phyloP scores from a whole-genome alignment of 495 filamentous ascomycete species.

The Penicillium bialowiezense region DNA sequence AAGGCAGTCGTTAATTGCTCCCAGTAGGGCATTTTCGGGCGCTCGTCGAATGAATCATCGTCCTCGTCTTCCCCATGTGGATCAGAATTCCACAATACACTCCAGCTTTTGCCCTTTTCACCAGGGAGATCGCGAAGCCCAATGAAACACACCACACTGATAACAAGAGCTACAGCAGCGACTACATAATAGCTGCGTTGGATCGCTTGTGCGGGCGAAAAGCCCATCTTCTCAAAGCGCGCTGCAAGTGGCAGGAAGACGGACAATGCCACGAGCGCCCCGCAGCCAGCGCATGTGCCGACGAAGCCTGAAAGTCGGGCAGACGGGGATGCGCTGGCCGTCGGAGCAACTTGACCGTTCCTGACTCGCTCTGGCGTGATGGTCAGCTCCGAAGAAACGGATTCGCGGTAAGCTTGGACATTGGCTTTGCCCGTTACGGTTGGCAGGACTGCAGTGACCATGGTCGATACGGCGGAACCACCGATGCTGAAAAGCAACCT shows the following conservation, averaged over 20 bases:
- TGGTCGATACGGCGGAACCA: conserved; percentile 88
- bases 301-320: conserved; percentile 81
- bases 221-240: conserved; percentile 63
- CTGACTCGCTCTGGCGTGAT: conserved; percentile 56
- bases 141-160: conserved; percentile 72
- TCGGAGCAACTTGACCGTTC: conserved; percentile 14
- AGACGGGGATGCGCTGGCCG: conserved; percentile 35
- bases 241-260: conserved; percentile 86
- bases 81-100: conserved; percentile 32
- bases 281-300: conserved; percentile 87
- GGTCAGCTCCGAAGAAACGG: conserved; percentile 60
- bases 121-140: conserved; percentile 76
- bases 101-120: conserved; percentile 73
- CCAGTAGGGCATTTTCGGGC: conserved; percentile 28
- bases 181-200: conserved; percentile 83
- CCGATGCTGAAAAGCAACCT: conserved; percentile 86
- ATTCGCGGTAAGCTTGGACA: conserved; percentile 27
- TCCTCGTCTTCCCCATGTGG: not conserved
- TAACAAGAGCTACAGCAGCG: conserved; percentile 63
- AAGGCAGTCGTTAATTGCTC: conserved; percentile 60
- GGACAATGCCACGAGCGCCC: conserved; percentile 76
- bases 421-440: conserved; percentile 62
- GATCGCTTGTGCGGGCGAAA: conserved; percentile 66
- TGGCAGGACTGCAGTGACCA: conserved; percentile 95
- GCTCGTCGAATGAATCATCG: not conserved